Percentiles rank a stretch among this genome's conserved stretches.
These are phyloP conservation scores for Arthrinium phaeospermum DNA, from an alignment of 2,329 filamentous ascomycete genomes.

Conservation along the genomic window DNA sequence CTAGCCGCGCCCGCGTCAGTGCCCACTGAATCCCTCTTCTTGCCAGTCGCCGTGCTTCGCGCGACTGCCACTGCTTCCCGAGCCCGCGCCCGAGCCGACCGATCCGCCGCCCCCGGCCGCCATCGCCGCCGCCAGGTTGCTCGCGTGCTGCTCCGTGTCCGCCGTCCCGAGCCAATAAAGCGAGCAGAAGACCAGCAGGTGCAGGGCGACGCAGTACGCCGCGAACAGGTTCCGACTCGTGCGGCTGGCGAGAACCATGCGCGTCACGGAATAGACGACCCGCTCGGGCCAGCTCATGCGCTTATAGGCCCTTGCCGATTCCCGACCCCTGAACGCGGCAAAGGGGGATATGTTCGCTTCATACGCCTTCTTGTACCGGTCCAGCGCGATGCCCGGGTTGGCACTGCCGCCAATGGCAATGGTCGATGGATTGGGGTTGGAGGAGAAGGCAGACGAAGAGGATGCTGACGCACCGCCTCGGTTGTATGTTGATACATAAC, in stretches of 20 bases:
- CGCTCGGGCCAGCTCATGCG: conserved; percentile 92
- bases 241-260: conserved; percentile 87
- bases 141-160: conserved; percentile 67
- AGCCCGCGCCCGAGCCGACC: conserved; percentile 37
- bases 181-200: conserved; percentile 85
- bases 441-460: conserved; percentile 67
- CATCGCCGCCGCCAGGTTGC: conserved; percentile 55
- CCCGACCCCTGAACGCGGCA: conserved; percentile 91
- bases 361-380: conserved; percentile 90
- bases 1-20: neutral
- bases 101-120: conserved; percentile 46
- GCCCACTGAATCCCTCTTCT: conserved; percentile 61
- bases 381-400: conserved; percentile 70
- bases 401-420: conserved; percentile 63
- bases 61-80: conserved; percentile 38
- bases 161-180: conserved; percentile 81
- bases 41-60: conserved; percentile 63
- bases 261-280: conserved; percentile 86
- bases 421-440: conserved; percentile 78
- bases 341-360: conserved; percentile 96
- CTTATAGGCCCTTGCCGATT: conserved; percentile 88
- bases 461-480: conserved; percentile 67
- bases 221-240: conserved; percentile 94
- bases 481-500: conserved; percentile 94
- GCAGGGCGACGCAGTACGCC: conserved; percentile 85